These are phyloP conservation scores for Penicillium sp. DNA, from an alignment of 2,329 filamentous ascomycete species.

Conservation along the genomic window DNA sequence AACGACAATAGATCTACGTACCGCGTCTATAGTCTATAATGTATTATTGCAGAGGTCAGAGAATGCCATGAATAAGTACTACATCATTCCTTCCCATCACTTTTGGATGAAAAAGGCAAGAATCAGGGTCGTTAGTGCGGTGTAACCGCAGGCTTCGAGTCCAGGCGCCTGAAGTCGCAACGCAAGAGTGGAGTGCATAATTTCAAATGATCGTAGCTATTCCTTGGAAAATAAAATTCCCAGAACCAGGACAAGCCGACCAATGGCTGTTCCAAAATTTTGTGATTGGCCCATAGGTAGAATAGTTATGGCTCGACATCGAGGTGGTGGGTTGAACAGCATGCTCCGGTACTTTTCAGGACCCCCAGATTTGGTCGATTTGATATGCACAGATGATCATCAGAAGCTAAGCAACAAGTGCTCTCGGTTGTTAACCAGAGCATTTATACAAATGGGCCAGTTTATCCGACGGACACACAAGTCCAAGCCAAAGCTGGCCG, in stretches of 20 bases:
- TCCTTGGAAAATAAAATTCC: not conserved
- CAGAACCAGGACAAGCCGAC: not conserved
- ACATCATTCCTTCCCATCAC: not conserved
- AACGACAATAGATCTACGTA: not conserved
- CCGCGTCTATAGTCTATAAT: not conserved
- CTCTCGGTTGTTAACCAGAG: not conserved
- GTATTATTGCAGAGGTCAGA: not conserved
- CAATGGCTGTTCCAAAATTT: not conserved
- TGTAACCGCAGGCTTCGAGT: not conserved
- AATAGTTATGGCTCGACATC: not conserved
- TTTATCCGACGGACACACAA: not conserved
- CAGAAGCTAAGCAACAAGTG: not conserved
- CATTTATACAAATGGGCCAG: not conserved
- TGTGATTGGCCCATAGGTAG: not conserved
- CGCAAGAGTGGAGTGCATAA: not conserved
- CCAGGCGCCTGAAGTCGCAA: not conserved
- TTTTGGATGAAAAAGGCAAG: not conserved
- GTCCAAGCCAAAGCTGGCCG: not conserved
- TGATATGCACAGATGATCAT: not conserved
- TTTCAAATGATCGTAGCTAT: not conserved
- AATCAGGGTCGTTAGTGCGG: not conserved
- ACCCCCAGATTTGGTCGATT: not conserved
- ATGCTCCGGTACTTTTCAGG: not conserved
- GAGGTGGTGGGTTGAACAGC: not conserved
- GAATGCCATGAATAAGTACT: not conserved